These are phyloP conservation scores for Millerozyma acaciae DNA, from an alignment of 805 yeast genomes.

Conservation along the genomic window DNA sequence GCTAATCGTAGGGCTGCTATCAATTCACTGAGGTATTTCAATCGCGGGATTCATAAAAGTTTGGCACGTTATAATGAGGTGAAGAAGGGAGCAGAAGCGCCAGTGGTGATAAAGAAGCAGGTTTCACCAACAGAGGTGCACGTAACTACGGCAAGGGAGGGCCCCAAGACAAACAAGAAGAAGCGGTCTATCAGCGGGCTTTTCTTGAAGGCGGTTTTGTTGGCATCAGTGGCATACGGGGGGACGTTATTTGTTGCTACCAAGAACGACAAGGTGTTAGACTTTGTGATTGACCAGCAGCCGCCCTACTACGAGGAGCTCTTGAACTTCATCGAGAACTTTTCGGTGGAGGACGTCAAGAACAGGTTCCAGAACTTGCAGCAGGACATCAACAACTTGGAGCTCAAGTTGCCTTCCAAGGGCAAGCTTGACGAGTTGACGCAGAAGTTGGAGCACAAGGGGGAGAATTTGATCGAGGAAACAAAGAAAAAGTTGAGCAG, in stretches of 20 bases:
- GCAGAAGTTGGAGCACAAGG: slow-evolving; percentile 26
- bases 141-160: too few species aligned
- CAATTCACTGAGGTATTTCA: slow-evolving; percentile 2
- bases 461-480: slow-evolving; percentile 33
- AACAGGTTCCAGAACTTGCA: slow-evolving; percentile 14
- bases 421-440: slow-evolving; percentile 31
- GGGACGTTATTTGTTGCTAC: slow-evolving; percentile 39
- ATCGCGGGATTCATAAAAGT: slow-evolving; percentile 4
- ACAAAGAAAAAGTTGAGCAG: slow-evolving; percentile 30
- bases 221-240: slow-evolving; percentile 32
- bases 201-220: slow-evolving; percentile 25
- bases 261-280: slow-evolving; percentile 41
- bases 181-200: slow-evolving; percentile 28
- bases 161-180: slow-evolving; percentile 17
- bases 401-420: slow-evolving; percentile 27
- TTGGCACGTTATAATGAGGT: neutral
- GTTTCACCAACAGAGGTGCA: slow-evolving; percentile 3
- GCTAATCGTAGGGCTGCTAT: slow-evolving; percentile 2
- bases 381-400: slow-evolving; percentile 13
- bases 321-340: slow-evolving; percentile 34
- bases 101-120: neutral
- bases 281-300: slow-evolving; percentile 40
- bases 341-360: slow-evolving; percentile 29
- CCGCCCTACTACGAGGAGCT: slow-evolving; percentile 42
- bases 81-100: slow-evolving; percentile 1